A percentile compares a stretch with the other conserved stretches of the same genome.
These are phyloP conservation scores for Colletotrichum tropicale DNA, from an alignment of 2,329 filamentous ascomycete species.

Conservation along the genomic window DNA sequence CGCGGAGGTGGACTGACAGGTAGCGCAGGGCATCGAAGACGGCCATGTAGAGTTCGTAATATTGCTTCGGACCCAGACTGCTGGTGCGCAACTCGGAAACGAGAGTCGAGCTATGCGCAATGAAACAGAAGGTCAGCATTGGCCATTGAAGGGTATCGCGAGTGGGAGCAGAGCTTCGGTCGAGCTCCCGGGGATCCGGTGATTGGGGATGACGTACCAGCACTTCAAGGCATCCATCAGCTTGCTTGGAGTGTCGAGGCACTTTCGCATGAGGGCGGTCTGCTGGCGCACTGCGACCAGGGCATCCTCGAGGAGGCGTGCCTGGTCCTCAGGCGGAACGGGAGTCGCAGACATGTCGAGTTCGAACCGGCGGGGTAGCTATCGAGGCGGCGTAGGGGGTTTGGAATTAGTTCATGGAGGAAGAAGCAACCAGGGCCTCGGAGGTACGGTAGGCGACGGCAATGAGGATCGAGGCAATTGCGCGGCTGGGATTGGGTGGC, in stretches of 20 bases:
- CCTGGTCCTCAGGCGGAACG: constrained; percentile 77
- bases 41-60: constrained; percentile 99
- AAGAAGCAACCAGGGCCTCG: background rate
- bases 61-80: constrained; percentile 97
- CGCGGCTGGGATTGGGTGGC: background rate
- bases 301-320: constrained; percentile 95
- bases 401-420: constrained; percentile 8
- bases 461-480: background rate
- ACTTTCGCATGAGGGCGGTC: constrained; percentile 96
- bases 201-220: constrained; percentile 70
- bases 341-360: constrained; percentile 52
- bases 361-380: constrained; percentile 21
- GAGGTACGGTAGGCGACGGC: background rate
- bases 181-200: constrained; percentile 14
- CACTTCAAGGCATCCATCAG: constrained; percentile 99
- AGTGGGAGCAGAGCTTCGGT: constrained; percentile 16
- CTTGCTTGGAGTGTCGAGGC: constrained; percentile 95
- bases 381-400: constrained; percentile 16
- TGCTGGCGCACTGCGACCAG: constrained; percentile 96
- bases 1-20: constrained; percentile 93
- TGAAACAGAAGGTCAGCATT: background rate
- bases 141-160: constrained; percentile 20
- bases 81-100: constrained; percentile 98
- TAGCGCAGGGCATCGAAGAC: constrained; percentile 98
- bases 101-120: constrained; percentile 78